Evolutionary conservation across 2,329 filamentous ascomycete genomes (phyloP).

Genomic region (Calonectria leucothoes): DNA sequence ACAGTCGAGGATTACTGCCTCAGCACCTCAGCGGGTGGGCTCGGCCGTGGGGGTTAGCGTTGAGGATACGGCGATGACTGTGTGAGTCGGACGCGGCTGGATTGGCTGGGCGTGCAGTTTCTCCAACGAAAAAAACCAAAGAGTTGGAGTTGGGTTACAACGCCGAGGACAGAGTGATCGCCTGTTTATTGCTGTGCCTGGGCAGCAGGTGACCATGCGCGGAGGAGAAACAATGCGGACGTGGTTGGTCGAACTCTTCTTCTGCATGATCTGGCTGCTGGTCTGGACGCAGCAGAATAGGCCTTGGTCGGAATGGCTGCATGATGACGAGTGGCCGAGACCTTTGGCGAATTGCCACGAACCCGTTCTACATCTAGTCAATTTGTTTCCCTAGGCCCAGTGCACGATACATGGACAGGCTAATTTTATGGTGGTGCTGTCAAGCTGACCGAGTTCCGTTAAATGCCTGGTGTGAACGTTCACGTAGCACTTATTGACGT

Average conservation of each 20-base stretch:
- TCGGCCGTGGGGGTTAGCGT: slow-evolving; percentile 35
- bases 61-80: not conserved
- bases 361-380: not conserved
- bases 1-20: slow-evolving; percentile 17
- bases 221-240: not conserved
- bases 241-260: slow-evolving; percentile 8
- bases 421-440: not conserved
- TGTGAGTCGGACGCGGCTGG: slow-evolving; percentile 7
- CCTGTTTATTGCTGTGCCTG: slow-evolving; percentile 26
- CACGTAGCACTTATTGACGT: slow-evolving; percentile 1
- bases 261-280: slow-evolving; percentile 15
- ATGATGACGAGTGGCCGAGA: not conserved
- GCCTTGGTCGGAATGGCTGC: not conserved
- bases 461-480: not conserved
- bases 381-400: not conserved
- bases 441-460: slow-evolving; percentile 5
- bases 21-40: slow-evolving; percentile 26
- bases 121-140: not conserved
- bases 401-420: not conserved
- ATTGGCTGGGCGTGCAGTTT: not conserved
- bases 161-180: slow-evolving; percentile 9
- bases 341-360: not conserved
- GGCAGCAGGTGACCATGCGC: slow-evolving; percentile 24
- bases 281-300: not conserved
- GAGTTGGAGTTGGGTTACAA: slow-evolving; percentile 24